Evolutionary conservation across 306 rosid genomes (phyloP).

Genomic region (Alnus rubra): DNA sequence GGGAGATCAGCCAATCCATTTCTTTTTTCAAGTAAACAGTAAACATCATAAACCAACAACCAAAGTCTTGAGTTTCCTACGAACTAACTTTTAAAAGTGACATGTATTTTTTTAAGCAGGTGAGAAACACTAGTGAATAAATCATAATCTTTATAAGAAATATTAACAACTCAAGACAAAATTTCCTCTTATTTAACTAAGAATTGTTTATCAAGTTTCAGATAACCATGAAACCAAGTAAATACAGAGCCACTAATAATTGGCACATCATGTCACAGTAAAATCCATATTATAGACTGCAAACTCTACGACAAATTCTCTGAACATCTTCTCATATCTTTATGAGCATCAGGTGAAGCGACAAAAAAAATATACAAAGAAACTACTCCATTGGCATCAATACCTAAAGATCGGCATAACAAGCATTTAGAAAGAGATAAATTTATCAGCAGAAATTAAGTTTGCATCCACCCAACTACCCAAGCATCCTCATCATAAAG

Average conservation of each 20-base stretch:
- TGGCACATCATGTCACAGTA: not conserved
- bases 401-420: slow-evolving; percentile 1
- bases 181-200: not conserved
- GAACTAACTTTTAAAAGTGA: no score
- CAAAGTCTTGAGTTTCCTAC: not conserved
- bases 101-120: no score
- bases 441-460: slow-evolving; percentile 40
- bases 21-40: not conserved
- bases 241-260: not conserved
- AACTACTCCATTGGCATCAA: slow-evolving; percentile 10
- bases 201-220: not conserved
- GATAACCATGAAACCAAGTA: not conserved
- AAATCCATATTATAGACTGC: not conserved
- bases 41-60: not conserved
- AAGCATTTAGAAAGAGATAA: slow-evolving; percentile 45
- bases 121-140: not conserved
- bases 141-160: slow-evolving; percentile 2
- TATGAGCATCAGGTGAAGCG: slow-evolving; percentile 11
- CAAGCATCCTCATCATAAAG: slow-evolving; percentile 42
- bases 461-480: slow-evolving; percentile 45
- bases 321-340: not conserved
- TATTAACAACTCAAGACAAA: not conserved
- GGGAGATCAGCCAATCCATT: not conserved
- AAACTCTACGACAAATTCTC: slow-evolving; percentile 6
- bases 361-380: slow-evolving; percentile 26